These are phyloP conservation scores for Penicillium sp. DNA, from an alignment of 2,329 filamentous ascomycete species.

Conservation along the genomic window DNA sequence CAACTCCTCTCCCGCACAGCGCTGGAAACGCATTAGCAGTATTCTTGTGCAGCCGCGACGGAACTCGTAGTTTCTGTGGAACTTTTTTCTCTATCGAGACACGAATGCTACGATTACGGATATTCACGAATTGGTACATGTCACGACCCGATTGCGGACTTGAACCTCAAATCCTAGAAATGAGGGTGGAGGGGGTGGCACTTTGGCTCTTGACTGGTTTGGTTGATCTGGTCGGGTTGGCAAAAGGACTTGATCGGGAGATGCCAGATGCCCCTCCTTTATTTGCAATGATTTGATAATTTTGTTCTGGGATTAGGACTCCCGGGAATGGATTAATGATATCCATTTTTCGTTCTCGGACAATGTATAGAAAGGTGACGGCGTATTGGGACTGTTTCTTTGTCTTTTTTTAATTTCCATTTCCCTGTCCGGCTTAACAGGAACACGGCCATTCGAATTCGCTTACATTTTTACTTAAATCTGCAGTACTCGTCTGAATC, in stretches of 20 bases:
- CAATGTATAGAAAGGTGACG: not conserved
- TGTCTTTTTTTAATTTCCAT: not conserved
- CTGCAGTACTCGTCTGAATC: not conserved
- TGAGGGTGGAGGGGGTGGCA: not conserved
- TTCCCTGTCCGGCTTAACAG: not conserved
- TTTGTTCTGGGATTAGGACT: not conserved
- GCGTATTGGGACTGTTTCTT: not conserved
- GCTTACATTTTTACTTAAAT: not conserved
- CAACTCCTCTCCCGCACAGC: slow-evolving; percentile 26
- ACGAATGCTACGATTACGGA: slow-evolving; percentile 10
- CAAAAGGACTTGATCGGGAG: slow-evolving; percentile 5
- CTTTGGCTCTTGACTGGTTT: not conserved
- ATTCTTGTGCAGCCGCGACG: slow-evolving; percentile 30
- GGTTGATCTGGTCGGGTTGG: slow-evolving; percentile 7
- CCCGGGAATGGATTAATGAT: not conserved
- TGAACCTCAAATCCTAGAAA: not conserved
- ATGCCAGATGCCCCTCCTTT: slow-evolving; percentile 1
- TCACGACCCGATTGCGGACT: not conserved
- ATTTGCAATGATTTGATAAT: not conserved
- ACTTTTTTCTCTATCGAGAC: not conserved
- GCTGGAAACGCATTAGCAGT: slow-evolving; percentile 33
- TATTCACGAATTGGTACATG: not conserved
- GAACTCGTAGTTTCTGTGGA: slow-evolving; percentile 12
- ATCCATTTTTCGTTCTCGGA: not conserved
- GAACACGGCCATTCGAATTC: not conserved